Conservation (phyloP, 1,284 basidiomycete species). For the Anthracocystis panici-leucophaei region DNA sequence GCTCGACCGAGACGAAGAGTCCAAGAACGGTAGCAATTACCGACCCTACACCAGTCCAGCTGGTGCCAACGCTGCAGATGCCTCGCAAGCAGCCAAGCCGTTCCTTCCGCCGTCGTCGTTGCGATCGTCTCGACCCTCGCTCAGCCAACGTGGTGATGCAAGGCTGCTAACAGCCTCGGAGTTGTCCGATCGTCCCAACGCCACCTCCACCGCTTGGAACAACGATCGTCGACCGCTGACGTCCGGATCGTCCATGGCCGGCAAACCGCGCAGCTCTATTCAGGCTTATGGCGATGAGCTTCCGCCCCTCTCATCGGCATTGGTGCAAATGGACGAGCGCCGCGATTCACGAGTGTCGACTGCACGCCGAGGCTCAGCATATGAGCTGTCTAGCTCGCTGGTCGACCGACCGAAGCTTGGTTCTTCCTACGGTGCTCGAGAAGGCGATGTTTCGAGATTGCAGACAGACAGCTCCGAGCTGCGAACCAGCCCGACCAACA, state of each 20-base stretch:
- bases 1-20: constrained; percentile 34
- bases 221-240: constrained; percentile 44
- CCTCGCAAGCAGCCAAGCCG: constrained; percentile 24
- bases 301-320: constrained; percentile 30
- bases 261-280: constrained; percentile 19
- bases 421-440: constrained; percentile 30
- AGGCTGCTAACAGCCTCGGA: constrained; percentile 24
- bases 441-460: constrained; percentile 23
- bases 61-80: constrained; percentile 29
- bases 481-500: constrained; percentile 47
- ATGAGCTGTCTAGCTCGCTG: constrained; percentile 15
- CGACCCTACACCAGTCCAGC: constrained; percentile 46
- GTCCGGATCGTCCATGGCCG: constrained; percentile 32
- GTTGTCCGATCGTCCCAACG: constrained; percentile 14
- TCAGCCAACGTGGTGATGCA: constrained; percentile 28
- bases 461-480: constrained; percentile 51
- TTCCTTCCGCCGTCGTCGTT: constrained; percentile 42
- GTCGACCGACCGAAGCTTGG: constrained; percentile 20
- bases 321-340: constrained; percentile 39
- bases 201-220: constrained; percentile 10
- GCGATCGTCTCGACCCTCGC: constrained; percentile 31
- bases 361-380: constrained; percentile 30
- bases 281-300: constrained; percentile 24
- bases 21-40: constrained; percentile 21
- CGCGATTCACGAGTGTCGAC: constrained; percentile 23